A percentile compares a stretch with the other conserved stretches of the same genome.
These are phyloP conservation scores for Elsinoe necatrix DNA, from an alignment of 2,329 filamentous ascomycete species.

Conservation along the genomic window DNA sequence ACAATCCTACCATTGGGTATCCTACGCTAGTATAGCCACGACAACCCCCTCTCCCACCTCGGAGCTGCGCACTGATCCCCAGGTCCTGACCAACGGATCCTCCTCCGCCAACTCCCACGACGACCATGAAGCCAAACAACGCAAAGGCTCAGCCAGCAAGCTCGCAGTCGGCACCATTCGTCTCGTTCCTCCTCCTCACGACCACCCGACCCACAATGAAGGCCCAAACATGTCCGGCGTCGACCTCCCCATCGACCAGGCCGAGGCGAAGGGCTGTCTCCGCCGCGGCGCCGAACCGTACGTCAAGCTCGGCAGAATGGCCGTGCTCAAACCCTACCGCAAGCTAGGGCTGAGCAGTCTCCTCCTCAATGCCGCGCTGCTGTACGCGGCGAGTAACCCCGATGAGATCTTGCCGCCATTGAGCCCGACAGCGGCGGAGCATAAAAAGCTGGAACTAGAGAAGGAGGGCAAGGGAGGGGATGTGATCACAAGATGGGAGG, in stretches of 20 bases:
- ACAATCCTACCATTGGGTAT: slow-evolving; percentile 76
- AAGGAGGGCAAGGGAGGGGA: slow-evolving; percentile 29
- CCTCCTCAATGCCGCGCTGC: slow-evolving; percentile 58
- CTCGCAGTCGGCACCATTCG: slow-evolving; percentile 67
- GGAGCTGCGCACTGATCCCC: slow-evolving; percentile 20
- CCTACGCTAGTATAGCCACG: slow-evolving; percentile 59
- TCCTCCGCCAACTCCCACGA: slow-evolving; percentile 23
- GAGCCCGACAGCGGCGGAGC: slow-evolving; percentile 33
- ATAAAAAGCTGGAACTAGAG: slow-evolving; percentile 27
- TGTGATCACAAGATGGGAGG: slow-evolving; percentile 54
- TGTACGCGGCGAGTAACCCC: slow-evolving; percentile 59
- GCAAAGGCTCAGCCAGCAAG: slow-evolving; percentile 34
- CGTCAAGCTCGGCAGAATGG: slow-evolving; percentile 71
- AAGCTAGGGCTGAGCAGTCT: slow-evolving; percentile 54
- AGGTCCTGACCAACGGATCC: background rate
- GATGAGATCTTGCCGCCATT: slow-evolving; percentile 35
- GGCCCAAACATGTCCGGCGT: slow-evolving; percentile 23
- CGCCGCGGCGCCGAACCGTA: slow-evolving; percentile 63
- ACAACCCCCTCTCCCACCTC: slow-evolving; percentile 29
- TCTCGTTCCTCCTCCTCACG: slow-evolving; percentile 71
- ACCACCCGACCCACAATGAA: slow-evolving; percentile 17
- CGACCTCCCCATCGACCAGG: slow-evolving; percentile 20
- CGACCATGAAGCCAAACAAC: slow-evolving; percentile 31
- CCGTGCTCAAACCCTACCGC: slow-evolving; percentile 58
- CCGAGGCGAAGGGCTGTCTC: slow-evolving; percentile 36